A percentile compares a stretch with the other conserved stretches of the same genome.
Evolutionary conservation across 257 asterid genomes (phyloP).

Genomic region (Salvia miltiorrhiza): DNA sequence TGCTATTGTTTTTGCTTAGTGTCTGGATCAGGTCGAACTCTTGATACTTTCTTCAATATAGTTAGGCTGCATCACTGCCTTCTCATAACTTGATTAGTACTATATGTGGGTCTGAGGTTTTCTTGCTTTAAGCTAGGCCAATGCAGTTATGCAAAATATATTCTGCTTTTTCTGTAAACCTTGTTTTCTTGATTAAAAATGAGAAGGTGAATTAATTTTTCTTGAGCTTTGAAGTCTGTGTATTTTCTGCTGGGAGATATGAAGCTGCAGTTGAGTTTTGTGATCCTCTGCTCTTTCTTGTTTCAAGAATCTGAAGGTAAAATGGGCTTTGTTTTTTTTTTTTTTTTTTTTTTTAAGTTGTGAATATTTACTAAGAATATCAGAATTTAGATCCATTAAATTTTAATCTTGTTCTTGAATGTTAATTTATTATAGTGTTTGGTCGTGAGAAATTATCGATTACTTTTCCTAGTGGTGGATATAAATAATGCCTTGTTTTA

Average conservation of each 20-base stretch:
- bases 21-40: too few relatives aligned
- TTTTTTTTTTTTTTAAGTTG: neutral
- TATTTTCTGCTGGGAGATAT: slow-evolving; percentile 33
- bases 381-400: neutral
- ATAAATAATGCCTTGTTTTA: neutral
- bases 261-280: slow-evolving; percentile 43
- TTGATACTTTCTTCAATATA: too few relatives aligned
- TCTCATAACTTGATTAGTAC: slow-evolving; percentile 27
- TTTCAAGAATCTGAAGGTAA: slow-evolving; percentile 76
- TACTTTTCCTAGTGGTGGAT: neutral
- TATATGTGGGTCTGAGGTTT: slow-evolving; percentile 34
- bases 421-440: neutral
- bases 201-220: slow-evolving; percentile 25
- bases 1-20: too few relatives aligned
- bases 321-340: slow-evolving; percentile 18
- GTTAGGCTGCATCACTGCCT: slow-evolving; percentile 17
- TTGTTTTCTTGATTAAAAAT: slow-evolving; percentile 27
- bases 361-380: neutral
- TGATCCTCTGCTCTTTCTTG: slow-evolving; percentile 33
- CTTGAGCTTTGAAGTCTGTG: slow-evolving; percentile 30
- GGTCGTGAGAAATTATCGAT: neutral
- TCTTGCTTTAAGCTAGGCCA: slow-evolving; percentile 30
- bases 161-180: slow-evolving; percentile 16
- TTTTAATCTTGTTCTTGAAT: neutral
- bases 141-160: slow-evolving; percentile 30